Conservation (phyloP, 208 protist genomes). For the Tritrichomonas foetus region DNA sequence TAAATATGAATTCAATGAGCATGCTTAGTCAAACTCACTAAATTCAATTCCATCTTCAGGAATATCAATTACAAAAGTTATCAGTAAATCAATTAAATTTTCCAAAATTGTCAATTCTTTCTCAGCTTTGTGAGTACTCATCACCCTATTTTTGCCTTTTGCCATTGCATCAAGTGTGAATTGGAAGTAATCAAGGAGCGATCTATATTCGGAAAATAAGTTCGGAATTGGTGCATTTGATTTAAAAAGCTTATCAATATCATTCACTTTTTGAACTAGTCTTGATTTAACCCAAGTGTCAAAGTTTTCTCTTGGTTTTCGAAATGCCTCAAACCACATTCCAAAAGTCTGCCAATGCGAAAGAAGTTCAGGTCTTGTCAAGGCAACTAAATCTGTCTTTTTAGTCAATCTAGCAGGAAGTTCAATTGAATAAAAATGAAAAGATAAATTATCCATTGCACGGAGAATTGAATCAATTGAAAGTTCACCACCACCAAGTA, state of each 20-base stretch:
- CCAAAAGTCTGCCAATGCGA: background rate
- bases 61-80: background rate
- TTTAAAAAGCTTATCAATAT: background rate
- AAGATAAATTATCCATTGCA: background rate
- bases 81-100: background rate
- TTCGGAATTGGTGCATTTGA: background rate
- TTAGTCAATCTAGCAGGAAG: background rate
- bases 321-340: background rate
- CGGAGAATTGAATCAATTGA: background rate
- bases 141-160: background rate
- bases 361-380: background rate
- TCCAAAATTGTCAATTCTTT: background rate
- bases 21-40: background rate
- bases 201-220: background rate
- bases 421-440: conserved; percentile 31
- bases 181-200: background rate
- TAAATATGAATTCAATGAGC: no score
- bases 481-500: background rate
- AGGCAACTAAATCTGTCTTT: no score
- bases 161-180: background rate
- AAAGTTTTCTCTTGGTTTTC: background rate
- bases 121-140: background rate
- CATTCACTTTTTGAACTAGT: background rate
- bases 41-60: background rate
- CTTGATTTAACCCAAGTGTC: background rate